phyloP scores from a whole-genome alignment of 257 asterid genomes.

The Paraleonurus japonicus region DNA sequence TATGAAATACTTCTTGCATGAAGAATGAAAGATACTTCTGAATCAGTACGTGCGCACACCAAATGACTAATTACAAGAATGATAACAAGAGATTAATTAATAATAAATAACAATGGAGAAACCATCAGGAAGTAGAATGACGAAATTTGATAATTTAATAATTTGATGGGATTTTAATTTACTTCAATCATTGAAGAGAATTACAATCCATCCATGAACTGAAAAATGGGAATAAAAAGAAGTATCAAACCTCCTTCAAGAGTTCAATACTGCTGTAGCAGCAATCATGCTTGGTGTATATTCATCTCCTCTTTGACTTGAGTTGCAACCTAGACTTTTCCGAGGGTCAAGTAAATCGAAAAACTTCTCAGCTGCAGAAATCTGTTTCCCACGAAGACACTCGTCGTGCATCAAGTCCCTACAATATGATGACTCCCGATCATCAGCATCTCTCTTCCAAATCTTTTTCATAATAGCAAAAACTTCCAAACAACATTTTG shows the following conservation, averaged over 20 bases:
- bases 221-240: not conserved
- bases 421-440: slow-evolving; percentile 20
- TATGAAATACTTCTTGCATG: not conserved
- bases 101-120: not conserved
- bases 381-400: slow-evolving; percentile 58
- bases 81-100: not conserved
- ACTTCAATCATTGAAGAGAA: not conserved
- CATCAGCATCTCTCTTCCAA: not conserved
- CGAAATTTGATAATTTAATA: not conserved
- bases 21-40: not conserved
- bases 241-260: slow-evolving; percentile 25
- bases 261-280: slow-evolving; percentile 57
- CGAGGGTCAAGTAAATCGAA: slow-evolving; percentile 48
- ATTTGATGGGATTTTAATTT: not conserved
- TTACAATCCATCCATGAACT: not conserved
- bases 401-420: slow-evolving; percentile 59
- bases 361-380: slow-evolving; percentile 56
- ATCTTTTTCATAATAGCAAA: too few species aligned
- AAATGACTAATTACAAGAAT: not conserved
- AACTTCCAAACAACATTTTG: too few species aligned
- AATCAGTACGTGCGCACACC: not conserved
- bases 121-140: not conserved
- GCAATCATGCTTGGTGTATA: slow-evolving; percentile 71
- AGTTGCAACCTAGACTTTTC: slow-evolving; percentile 19
- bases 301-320: slow-evolving; percentile 23